phyloP scores from a whole-genome alignment of 768 basidiomycete genomes.

The Boletus reticuloceps region DNA sequence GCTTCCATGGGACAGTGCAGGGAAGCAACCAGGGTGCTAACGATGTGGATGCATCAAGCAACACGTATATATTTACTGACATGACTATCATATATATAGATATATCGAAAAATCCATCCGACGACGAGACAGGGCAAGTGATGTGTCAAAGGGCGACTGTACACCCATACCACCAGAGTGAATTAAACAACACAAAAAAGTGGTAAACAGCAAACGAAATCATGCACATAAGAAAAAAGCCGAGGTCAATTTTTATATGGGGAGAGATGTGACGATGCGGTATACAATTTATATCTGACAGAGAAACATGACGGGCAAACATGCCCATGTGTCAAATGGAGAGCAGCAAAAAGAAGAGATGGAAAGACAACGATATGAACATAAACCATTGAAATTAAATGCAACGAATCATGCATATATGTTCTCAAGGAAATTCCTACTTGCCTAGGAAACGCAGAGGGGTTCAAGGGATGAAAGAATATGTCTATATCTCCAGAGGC shows the following conservation, averaged over 20 bases:
- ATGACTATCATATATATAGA: slow-evolving; percentile 24
- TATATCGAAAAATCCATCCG: slow-evolving; percentile 11
- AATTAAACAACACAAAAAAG: neutral
- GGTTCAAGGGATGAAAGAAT: neutral
- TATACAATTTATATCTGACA: slow-evolving; percentile 25
- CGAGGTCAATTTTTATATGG: slow-evolving; percentile 11
- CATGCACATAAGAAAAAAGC: no score
- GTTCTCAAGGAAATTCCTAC: slow-evolving; percentile 17
- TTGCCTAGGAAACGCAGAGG: slow-evolving; percentile 11
- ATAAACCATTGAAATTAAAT: slow-evolving; percentile 20
- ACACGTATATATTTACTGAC: slow-evolving; percentile 19
- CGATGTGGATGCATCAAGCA: slow-evolving; percentile 27
- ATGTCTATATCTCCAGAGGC: slow-evolving; percentile 72
- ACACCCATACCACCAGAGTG: neutral
- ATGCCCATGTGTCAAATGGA: slow-evolving; percentile 16
- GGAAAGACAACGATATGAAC: slow-evolving; percentile 11
- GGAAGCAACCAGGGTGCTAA: slow-evolving; percentile 1
- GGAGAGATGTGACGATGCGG: slow-evolving; percentile 19
- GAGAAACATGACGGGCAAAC: slow-evolving; percentile 1
- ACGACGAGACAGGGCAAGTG: neutral
- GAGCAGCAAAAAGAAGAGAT: slow-evolving; percentile 9
- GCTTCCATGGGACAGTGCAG: neutral
- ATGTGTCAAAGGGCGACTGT: neutral
- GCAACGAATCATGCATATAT: slow-evolving; percentile 25
- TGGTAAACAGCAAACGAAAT: neutral